Conservation (phyloP, 257 asterid species). For the Nicotiana paniculata region DNA sequence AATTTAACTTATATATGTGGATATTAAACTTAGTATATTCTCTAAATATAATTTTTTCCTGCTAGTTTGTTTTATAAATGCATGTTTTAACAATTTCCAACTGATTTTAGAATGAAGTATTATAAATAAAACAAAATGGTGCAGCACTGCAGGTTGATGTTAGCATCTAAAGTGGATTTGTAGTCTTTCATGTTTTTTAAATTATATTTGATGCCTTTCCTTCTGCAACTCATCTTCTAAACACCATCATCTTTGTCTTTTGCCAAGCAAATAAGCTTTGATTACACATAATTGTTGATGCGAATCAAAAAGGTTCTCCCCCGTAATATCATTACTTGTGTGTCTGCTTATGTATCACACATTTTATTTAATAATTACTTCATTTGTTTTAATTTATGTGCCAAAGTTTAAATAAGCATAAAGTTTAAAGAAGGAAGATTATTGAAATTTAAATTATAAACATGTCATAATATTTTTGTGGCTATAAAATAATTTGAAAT, state of each 20-base stretch:
- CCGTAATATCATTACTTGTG: not conserved
- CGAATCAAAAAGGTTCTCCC: not conserved
- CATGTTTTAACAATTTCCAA: not conserved
- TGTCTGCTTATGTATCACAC: not conserved
- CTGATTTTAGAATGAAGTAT: not conserved
- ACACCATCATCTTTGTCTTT: not conserved
- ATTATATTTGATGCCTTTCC: not conserved
- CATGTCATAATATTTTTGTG: too few species aligned
- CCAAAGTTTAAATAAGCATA: too few species aligned
- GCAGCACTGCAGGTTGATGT: not conserved
- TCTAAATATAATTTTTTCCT: not conserved
- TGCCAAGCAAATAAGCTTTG: not conserved
- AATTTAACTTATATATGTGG: not conserved
- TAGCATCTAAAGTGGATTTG: not conserved
- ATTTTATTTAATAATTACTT: not conserved
- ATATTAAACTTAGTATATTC: too few species aligned
- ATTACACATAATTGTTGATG: not conserved
- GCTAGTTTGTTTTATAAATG: not conserved
- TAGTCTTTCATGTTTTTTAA: not conserved
- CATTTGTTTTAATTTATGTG: too few species aligned
- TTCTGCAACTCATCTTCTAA: not conserved
- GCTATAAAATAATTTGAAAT: too few species aligned
- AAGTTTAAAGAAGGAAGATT: too few species aligned
- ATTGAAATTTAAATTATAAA: too few species aligned
- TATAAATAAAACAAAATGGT: not conserved